Base-by-base conservation (phyloP, 129 eudicot genomes). In the Pittosporum tobira region DNA sequence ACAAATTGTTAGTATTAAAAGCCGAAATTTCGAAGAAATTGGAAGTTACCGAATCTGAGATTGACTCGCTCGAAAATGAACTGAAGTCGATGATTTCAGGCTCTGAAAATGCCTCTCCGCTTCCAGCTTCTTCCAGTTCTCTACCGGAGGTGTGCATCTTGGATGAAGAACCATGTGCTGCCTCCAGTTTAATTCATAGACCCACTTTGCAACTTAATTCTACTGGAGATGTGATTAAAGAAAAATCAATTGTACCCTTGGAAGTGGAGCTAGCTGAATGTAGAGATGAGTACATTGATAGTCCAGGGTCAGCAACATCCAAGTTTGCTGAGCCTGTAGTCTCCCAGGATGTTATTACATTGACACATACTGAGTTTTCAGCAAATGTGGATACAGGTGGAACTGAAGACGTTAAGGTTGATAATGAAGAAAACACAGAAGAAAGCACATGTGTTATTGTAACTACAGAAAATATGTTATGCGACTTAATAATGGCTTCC, bases 21-120 rank as follows among this genome's bases (percentile, higher is more conserved):
- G 87, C 67, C 48, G 81, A 84, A 31, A 65, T 93, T 61, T 67
- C 84, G 29, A 93, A 71, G 70, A 77, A 74, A 58, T 67, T 93
- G 42, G 96, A 87, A 60, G 43, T 72, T 18, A 84, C 99, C 6
- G 99, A 93, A 73, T 58, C 86, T 74, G 94, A 93, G 62, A 84
- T 93, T 51, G 99, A 93, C 69, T 71, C 73, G 15, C 94, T 93
- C 52, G 99, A 93, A 71, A 78, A 68, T 61, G 96, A 87, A 61
- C 62, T 87, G 72, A 87, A 84, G 67, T 72, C 70, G 9, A 51
- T 84, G 71, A 50, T 38, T 22, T 50, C 81, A 53, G 73, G 71
- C 60, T 28, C 67, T 45, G 78, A 50, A 38, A 67, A 56, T 36
- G 59, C 52, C 31, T 47, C 61, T 34, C 61, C 69, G 21, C 8